These are phyloP conservation scores for Acmispon strigosus DNA, from an alignment of 306 rosid genomes.

Conservation along the genomic window DNA sequence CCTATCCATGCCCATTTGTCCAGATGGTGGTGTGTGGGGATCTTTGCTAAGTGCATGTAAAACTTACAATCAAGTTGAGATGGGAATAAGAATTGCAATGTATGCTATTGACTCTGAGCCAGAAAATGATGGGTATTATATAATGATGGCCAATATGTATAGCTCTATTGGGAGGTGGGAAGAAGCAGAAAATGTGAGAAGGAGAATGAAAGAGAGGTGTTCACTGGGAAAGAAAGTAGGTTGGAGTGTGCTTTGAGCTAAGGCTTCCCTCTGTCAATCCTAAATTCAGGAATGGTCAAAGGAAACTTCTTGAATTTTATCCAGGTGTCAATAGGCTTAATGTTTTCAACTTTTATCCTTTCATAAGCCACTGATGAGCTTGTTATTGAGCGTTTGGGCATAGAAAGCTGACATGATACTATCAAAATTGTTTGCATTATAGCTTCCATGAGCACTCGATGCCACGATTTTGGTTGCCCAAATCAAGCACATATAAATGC, in stretches of 20 bases:
- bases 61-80: conserved; percentile 51
- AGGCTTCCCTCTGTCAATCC: not conserved
- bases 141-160: conserved; percentile 61
- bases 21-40: conserved; percentile 76
- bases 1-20: conserved; percentile 68
- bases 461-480: not conserved
- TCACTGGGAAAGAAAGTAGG: conserved; percentile 53
- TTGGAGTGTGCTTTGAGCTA: conserved; percentile 45
- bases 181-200: conserved; percentile 61
- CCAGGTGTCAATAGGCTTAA: not conserved
- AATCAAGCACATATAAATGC: not conserved
- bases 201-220: conserved; percentile 46
- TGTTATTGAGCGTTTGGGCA: not conserved
- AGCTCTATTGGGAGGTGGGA: conserved; percentile 74
- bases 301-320: not conserved
- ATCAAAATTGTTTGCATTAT: not conserved
- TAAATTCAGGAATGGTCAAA: not conserved
- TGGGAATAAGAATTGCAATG: conserved; percentile 57
- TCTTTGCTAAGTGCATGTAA: conserved; percentile 70
- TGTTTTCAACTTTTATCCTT: not conserved
- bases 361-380: not conserved
- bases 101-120: conserved; percentile 64
- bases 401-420: not conserved
- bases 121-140: conserved; percentile 64
- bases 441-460: not conserved